Evolutionary conservation across 1,139 yeast genomes (phyloP).

Genomic region (Sugiyamaella xylanicola): DNA sequence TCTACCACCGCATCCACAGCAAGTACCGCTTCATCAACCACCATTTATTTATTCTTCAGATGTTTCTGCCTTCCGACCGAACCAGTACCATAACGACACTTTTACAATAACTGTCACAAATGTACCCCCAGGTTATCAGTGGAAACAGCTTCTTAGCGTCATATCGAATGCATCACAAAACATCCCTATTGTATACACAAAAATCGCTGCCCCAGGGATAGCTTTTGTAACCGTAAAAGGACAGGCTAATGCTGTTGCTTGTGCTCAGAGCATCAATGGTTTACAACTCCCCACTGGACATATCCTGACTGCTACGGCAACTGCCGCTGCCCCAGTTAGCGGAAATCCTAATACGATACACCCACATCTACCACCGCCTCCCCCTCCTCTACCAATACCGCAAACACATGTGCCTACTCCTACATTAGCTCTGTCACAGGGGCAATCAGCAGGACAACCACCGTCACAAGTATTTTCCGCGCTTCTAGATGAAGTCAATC

Average conservation of each 20-base stretch:
- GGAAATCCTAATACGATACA: constrained; percentile 11
- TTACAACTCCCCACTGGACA: constrained; percentile 26
- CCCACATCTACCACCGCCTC: constrained; percentile 12
- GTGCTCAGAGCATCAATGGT: constrained; percentile 27
- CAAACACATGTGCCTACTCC: not conserved
- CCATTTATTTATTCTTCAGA: constrained; percentile 12
- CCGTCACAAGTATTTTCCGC: not conserved
- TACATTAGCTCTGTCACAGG: not conserved
- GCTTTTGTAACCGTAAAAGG: constrained; percentile 28
- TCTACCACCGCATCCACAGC: not conserved
- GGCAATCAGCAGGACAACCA: not conserved
- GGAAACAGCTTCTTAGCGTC: constrained; percentile 30
- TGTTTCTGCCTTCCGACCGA: constrained; percentile 5
- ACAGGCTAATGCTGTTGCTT: constrained; percentile 26
- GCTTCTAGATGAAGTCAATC: not conserved
- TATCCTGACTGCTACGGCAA: constrained; percentile 26
- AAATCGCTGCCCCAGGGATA: constrained; percentile 28
- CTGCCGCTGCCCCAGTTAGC: constrained; percentile 16
- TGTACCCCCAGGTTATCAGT: constrained; percentile 28
- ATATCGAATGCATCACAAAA: constrained; percentile 26
- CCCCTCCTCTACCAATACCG: constrained; percentile 13
- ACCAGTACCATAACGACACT: constrained; percentile 13
- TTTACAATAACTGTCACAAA: constrained; percentile 25
- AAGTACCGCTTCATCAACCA: not conserved
- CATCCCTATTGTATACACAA: constrained; percentile 27